Evolutionary conservation across 768 basidiomycete species (phyloP).

Genomic region (Lactarius hengduanensis): DNA sequence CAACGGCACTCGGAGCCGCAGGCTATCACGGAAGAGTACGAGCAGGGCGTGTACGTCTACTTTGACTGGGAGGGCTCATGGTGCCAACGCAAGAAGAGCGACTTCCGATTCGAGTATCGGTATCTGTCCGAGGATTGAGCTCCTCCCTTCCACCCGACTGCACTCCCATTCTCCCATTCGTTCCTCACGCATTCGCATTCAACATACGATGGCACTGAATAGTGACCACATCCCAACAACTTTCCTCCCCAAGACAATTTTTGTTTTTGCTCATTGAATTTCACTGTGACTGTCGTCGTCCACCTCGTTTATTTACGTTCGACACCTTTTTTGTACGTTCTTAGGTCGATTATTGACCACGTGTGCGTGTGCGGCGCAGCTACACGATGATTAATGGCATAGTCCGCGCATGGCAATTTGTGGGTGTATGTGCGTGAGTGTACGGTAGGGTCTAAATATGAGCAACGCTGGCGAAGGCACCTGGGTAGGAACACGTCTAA

Average conservation of each 20-base stretch:
- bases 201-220: neutral
- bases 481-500: conserved; percentile 39
- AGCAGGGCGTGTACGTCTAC: conserved; percentile 98
- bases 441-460: conserved; percentile 14
- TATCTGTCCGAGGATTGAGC: conserved; percentile 86
- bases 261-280: conserved; percentile 14
- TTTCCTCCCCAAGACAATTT: neutral
- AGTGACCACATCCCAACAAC: conserved; percentile 10
- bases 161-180: neutral
- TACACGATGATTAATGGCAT: conserved; percentile 23
- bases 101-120: conserved; percentile 96
- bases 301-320: conserved; percentile 13
- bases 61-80: conserved; percentile 99
- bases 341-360: conserved; percentile 11
- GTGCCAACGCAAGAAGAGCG: conserved; percentile 97
- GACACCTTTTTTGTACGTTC: conserved; percentile 18
- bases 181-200: conserved; percentile 11
- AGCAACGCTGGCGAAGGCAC: neutral
- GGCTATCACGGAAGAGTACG: conserved; percentile 98
- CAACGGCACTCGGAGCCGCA: conserved; percentile 97
- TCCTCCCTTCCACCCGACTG: neutral
- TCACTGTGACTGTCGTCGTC: neutral
- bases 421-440: neutral
- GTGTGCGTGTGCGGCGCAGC: conserved; percentile 10
- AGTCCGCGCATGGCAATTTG: conserved; percentile 3